Conservation (phyloP, 805 yeast species). For the Diddensiella santjacobensis region DNA sequence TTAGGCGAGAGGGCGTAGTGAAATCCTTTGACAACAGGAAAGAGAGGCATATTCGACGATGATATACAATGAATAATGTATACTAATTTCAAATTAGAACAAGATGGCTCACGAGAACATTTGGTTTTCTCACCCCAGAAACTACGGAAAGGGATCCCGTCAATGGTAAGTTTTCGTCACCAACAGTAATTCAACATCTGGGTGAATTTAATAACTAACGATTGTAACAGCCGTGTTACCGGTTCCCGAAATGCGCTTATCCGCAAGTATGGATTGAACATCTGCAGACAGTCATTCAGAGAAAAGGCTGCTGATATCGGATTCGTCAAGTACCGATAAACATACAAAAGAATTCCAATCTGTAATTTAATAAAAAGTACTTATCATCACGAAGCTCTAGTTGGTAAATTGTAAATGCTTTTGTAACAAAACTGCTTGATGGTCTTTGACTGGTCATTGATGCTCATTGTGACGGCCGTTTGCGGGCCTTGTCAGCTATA, state of each 20-base stretch:
- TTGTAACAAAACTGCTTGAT: too few relatives aligned
- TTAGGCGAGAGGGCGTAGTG: too few relatives aligned
- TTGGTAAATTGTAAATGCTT: too few relatives aligned
- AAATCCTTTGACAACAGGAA: too few relatives aligned
- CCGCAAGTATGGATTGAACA: conserved; percentile 99
- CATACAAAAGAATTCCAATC: neutral
- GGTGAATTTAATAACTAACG: too few relatives aligned
- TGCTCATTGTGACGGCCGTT: neutral
- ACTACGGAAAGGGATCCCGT: conserved; percentile 99
- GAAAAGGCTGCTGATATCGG: conserved; percentile 99
- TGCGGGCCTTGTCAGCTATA: neutral
- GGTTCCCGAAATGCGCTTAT: conserved; percentile 98
- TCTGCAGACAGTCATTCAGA: conserved; percentile 99
- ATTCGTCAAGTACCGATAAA: conserved; percentile 97
- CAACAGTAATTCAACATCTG: neutral
- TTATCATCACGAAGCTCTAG: neutral
- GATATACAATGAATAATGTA: too few relatives aligned
- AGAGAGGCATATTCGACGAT: too few relatives aligned
- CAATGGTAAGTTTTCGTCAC: conserved; percentile 52
- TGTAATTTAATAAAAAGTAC: neutral
- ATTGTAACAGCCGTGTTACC: conserved; percentile 90
- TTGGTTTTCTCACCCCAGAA: conserved; percentile 99
- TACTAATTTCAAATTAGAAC: conserved; percentile 37
- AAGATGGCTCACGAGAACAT: conserved; percentile 99
- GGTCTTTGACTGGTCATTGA: too few relatives aligned